Base-by-base conservation (phyloP, 805 yeast species). In the Hanseniaspora taiwanica region DNA sequence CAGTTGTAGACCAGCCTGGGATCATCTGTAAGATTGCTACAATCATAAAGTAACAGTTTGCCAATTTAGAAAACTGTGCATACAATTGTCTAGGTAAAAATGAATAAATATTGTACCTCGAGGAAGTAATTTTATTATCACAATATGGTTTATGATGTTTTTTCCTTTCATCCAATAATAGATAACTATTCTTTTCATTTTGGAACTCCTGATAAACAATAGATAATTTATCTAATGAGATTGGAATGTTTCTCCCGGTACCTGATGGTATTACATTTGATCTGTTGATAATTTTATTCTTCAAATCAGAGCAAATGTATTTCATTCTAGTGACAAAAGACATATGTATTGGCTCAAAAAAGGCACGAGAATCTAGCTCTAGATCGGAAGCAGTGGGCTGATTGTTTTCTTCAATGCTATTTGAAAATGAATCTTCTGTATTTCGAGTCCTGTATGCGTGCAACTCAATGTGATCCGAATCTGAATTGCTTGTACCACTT, bases 1-100 rank as follows among this genome's bases (percentile, higher is more conserved):
- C 98, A 0, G 98, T 91, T 5, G 98, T 85, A 1, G 96, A 84
- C 96, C 96, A 91, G 2, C 86, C 75, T 1, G 98, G 97, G 37
- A 91, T 79, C 87, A 89, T 78, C 56, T 91, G 98, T 66, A 91
- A 65, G 45, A 91, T 81, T 2, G 97, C 87, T 14, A 91, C 91
- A 2, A 77, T 68, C 71, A 91, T 63, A 60, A 91, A 91, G 58
- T 91, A 89, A 45, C 87, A 68, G 55, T 91, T 91, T 21, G 98
- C 98, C 35, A 91, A 53, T 55, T 85, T 89, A 19, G 94, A 84
- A 53, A 91, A 89, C 59, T 91, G 98, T 3, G 91, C 94, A 46
- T 75, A 69, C 29, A 91, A 58, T 54, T 91, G 96, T 46, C 87
- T 74, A 1, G 98, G 98, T 2, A 91, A 48, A 50, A 91, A 91